Percentiles rank a stretch among this genome's conserved stretches.
Evolutionary conservation across 345 rosid species (phyloP).

Genomic region (Cardiospermum halicacabum): DNA sequence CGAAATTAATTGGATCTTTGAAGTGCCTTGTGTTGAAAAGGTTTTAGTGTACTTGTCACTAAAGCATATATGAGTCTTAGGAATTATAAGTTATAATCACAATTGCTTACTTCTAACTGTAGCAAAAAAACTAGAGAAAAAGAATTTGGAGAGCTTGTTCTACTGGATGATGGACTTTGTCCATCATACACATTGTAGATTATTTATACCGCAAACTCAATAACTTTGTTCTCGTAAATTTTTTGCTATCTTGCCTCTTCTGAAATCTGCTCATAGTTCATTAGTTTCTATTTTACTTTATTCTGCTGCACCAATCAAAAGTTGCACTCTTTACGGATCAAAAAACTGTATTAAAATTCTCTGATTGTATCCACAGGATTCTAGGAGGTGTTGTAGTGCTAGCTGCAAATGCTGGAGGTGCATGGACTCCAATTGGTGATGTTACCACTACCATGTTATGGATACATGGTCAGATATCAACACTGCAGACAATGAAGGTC

Average conservation of each 20-base stretch:
- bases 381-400: conserved; percentile 92
- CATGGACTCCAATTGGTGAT: conserved; percentile 99
- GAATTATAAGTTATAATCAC: neutral
- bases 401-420: conserved; percentile 98
- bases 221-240: neutral
- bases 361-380: conserved; percentile 45
- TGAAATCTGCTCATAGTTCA: neutral
- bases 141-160: neutral
- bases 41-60: neutral
- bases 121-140: neutral
- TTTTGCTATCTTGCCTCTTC: neutral
- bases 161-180: neutral
- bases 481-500: conserved; percentile 87
- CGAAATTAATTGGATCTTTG: neutral
- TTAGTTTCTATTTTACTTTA: neutral
- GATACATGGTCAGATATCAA: conserved; percentile 95
- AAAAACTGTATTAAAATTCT: neutral
- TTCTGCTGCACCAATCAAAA: neutral
- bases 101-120: neutral
- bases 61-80: neutral
- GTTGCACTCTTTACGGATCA: neutral
- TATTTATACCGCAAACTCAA: neutral
- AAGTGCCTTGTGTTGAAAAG: neutral
- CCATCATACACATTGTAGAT: neutral
- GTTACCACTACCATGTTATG: conserved; percentile 98